A percentile compares a stretch with the other conserved stretches of the same genome.
Evolutionary conservation across 352 stramenopile species (phyloP).

Genomic region (Globisporangium cystogenes): DNA sequence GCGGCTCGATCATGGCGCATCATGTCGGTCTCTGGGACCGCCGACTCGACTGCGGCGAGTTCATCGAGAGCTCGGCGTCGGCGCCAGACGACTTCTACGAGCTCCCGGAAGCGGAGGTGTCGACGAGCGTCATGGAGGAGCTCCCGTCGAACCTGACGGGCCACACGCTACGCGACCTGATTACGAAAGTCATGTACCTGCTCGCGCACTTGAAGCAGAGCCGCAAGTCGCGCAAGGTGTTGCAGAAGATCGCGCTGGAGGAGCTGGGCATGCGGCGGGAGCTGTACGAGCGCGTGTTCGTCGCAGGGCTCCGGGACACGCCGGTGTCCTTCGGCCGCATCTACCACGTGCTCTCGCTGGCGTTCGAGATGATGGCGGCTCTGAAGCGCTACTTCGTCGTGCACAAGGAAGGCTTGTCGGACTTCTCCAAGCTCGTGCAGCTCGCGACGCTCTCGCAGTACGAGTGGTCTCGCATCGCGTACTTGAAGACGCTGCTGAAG

Average conservation of each 20-base stretch:
- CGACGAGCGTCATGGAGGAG: constrained; percentile 48
- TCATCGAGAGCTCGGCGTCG: constrained; percentile 23
- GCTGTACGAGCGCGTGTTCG: constrained; percentile 39
- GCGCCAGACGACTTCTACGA: constrained; percentile 22
- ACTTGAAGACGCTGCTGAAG: constrained; percentile 57
- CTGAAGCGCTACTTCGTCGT: constrained; percentile 60
- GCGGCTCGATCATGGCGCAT: constrained; percentile 14
- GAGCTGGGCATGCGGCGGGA: constrained; percentile 37
- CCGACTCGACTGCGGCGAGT: constrained; percentile 33
- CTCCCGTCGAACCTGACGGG: constrained; percentile 54
- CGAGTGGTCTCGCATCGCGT: constrained; percentile 61
- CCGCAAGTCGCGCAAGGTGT: constrained; percentile 27
- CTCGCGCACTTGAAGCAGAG: constrained; percentile 68
- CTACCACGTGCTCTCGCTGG: constrained; percentile 39
- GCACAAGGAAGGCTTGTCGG: constrained; percentile 47
- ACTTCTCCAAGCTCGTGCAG: constrained; percentile 70
- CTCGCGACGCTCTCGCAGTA: constrained; percentile 56
- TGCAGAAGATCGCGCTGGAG: constrained; percentile 40
- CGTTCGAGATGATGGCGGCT: constrained; percentile 43
- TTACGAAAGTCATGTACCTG: constrained; percentile 61
- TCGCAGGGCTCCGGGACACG: constrained; percentile 27
- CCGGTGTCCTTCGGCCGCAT: constrained; percentile 41
- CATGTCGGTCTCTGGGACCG: constrained; percentile 18
- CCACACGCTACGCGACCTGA: constrained; percentile 57
- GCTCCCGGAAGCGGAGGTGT: constrained; percentile 16